Evolutionary conservation across 495 filamentous ascomycete genomes (phyloP), one percentile per base, ranked within the genome.

Genomic region (Chaetomidium leptoderma): DNA sequence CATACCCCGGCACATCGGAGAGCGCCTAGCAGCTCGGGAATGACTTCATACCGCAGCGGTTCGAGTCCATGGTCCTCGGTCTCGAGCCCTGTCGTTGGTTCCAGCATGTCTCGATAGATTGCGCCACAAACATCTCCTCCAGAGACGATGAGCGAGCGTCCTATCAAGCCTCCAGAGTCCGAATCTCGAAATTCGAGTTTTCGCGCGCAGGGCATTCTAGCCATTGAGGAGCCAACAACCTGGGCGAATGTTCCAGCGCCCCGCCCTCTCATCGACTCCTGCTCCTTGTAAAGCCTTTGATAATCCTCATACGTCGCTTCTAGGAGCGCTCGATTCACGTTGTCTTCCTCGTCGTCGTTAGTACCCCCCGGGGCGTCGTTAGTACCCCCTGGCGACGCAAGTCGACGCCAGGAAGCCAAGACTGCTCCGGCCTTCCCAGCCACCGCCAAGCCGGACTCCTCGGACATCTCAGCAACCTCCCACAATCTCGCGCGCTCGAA

Each of bases 181-280:
- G 1, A 3, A 39, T 58, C 47, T 1, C 10, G 6, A 24, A 59
- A 53, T 1, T 27, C 29, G 4, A 59, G 30, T 4, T 17, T 19
- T 21, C 57, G 37, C 24, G 48, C 48, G 21, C 29, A 6, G 2
- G 57, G 48, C 57, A 59, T 59, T 39, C 39, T 59, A 17, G 57
- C 29, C 8, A 59, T 51, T 14, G 57, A 48, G 1, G 40, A 46
- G 48, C 29, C 48, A 19, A 53, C 29, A 23, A 30, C 16, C 29
- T 13, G 57, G 13, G 24, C 30, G 29, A 53, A 47, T 1, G 19
- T 16, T 10, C 47, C 48, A n/a, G n/a, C n/a, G n/a, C n/a, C n/a
- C 40, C 57, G 35, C 21, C 16, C 11, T 17, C 47, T 21, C 14
- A 45, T 8, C 14, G 16, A 37, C 14, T 53, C 29, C 19, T 59